Evolutionary conservation across 106 monocot genomes (phyloP).

Genomic region (Dendrobium nobile): DNA sequence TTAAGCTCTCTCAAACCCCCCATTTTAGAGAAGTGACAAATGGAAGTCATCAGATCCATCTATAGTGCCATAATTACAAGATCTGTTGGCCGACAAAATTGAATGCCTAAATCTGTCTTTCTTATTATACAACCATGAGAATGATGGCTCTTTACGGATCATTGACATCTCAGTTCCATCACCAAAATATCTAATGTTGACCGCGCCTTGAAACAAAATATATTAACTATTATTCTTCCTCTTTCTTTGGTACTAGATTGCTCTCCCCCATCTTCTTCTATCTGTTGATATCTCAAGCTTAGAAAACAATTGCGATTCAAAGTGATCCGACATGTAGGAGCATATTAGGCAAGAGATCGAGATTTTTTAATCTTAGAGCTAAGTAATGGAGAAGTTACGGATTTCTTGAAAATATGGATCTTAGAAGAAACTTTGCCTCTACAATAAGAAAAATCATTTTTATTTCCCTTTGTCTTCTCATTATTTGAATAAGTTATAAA

Average conservation of each 20-base stretch:
- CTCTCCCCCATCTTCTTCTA: slow-evolving; percentile 5
- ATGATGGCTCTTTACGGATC: slow-evolving; percentile 56
- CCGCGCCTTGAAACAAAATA: background rate
- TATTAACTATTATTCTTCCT: background rate
- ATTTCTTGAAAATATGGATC: background rate
- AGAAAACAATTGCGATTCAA: background rate
- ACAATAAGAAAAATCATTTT: too few relatives aligned
- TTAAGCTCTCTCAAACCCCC: background rate
- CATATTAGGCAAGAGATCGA: background rate
- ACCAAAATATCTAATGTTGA: background rate
- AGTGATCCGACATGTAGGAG: background rate
- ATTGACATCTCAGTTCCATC: background rate
- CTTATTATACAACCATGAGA: slow-evolving; percentile 49
- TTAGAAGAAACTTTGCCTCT: background rate
- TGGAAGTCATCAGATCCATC: slow-evolving; percentile 43
- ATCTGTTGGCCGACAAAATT: slow-evolving; percentile 7
- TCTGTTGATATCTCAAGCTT: background rate
- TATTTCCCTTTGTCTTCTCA: too few relatives aligned
- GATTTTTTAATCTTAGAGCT: background rate
- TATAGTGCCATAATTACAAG: background rate
- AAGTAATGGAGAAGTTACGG: background rate
- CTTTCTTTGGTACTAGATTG: background rate
- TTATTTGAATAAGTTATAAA: too few relatives aligned
- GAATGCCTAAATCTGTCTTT: slow-evolving; percentile 16
- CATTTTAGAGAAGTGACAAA: slow-evolving; percentile 27